Evolutionary conservation across 768 basidiomycete genomes (phyloP).

Genomic region (Peribolospora baueri): DNA sequence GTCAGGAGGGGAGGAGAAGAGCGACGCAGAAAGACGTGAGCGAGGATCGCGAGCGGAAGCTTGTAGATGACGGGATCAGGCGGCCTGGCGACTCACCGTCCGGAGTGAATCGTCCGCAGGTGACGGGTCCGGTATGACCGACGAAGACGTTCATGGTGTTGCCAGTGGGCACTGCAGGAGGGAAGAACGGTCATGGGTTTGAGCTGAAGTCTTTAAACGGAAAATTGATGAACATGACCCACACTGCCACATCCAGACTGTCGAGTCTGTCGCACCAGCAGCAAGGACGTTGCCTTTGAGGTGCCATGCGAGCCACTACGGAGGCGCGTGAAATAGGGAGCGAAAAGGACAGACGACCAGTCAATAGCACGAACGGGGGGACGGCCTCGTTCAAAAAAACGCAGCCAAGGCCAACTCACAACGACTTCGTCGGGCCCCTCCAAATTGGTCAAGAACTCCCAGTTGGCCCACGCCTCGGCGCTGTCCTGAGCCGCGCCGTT

Average conservation of each 20-base stretch:
- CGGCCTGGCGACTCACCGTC: conserved; percentile 30
- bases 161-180: conserved; percentile 60
- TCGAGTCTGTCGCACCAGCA: conserved; percentile 77
- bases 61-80: conserved; percentile 3
- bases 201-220: neutral
- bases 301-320: conserved; percentile 84
- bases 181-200: conserved; percentile 1
- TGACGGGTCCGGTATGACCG: conserved; percentile 60
- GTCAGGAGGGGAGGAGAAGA: neutral
- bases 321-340: neutral
- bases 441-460: conserved; percentile 86
- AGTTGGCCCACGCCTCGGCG: conserved; percentile 43
- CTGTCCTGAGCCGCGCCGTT: conserved; percentile 18
- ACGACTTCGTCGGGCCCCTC: conserved; percentile 89
- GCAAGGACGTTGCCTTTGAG: conserved; percentile 71
- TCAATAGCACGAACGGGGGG: neutral
- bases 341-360: neutral
- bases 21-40: conserved; percentile 1
- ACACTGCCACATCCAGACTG: conserved; percentile 96
- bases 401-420: conserved; percentile 26
- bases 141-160: conserved; percentile 89
- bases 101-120: conserved; percentile 74
- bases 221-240: conserved; percentile 16
- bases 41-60: neutral
- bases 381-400: neutral